Percentiles rank a stretch among this genome's conserved stretches.
phyloP scores from a whole-genome alignment of 768 basidiomycete species.

The Lyophyllum shimeji region DNA sequence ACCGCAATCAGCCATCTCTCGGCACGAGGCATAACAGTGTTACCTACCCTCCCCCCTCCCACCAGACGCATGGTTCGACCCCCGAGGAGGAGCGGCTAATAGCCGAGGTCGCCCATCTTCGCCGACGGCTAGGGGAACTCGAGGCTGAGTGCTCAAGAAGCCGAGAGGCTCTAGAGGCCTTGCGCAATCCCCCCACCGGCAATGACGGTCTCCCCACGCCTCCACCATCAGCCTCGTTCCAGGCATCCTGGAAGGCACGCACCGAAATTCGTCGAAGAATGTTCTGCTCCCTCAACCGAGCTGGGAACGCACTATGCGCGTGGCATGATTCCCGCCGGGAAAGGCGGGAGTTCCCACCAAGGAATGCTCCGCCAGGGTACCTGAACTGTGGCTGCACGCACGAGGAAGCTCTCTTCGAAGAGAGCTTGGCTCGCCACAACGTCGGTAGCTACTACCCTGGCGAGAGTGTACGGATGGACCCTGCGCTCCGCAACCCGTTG shows the following conservation, averaged over 20 bases:
- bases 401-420: constrained; percentile 86
- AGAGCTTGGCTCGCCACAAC: constrained; percentile 73
- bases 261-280: constrained; percentile 70
- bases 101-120: constrained; percentile 55
- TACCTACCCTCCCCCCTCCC: constrained; percentile 16
- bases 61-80: constrained; percentile 17
- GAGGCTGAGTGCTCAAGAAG: constrained; percentile 58
- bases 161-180: constrained; percentile 31
- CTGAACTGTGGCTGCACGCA: constrained; percentile 87
- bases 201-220: constrained; percentile 25
- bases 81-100: constrained; percentile 31
- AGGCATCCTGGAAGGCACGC: constrained; percentile 66
- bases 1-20: constrained; percentile 12
- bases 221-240: constrained; percentile 47
- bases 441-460: constrained; percentile 85
- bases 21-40: constrained; percentile 10
- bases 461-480: constrained; percentile 87
- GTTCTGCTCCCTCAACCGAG: constrained; percentile 82
- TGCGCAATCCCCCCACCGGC: constrained; percentile 14
- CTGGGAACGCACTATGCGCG: constrained; percentile 85
- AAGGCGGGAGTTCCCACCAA: constrained; percentile 72
- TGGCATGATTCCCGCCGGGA: constrained; percentile 91
- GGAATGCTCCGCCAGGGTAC: constrained; percentile 74
- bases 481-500: constrained; percentile 78
- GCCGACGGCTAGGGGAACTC: constrained; percentile 59